A percentile compares a stretch with the other conserved stretches of the same genome.
These are phyloP conservation scores for Nemania sp. DNA, from an alignment of 2,329 filamentous ascomycete species.

Conservation along the genomic window DNA sequence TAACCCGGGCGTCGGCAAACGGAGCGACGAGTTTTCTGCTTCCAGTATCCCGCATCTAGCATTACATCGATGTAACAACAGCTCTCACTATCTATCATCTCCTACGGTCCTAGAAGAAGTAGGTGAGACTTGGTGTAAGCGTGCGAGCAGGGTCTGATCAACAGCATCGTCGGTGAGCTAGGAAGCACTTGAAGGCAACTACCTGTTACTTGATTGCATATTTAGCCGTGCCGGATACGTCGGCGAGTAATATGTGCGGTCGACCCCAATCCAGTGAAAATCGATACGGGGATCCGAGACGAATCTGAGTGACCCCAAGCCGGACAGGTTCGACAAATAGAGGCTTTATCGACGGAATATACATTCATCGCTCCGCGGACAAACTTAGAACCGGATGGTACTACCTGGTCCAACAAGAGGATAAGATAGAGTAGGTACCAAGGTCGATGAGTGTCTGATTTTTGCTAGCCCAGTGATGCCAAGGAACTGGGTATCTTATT, in stretches of 20 bases:
- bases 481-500: background rate
- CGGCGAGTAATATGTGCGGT: slow-evolving; percentile 1
- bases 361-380: background rate
- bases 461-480: no score
- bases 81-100: background rate
- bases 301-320: background rate
- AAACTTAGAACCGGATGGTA: background rate
- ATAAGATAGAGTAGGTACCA: no score
- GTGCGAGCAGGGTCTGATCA: slow-evolving; percentile 12
- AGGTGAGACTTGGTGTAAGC: slow-evolving; percentile 9
- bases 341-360: background rate
- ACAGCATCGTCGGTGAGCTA: background rate
- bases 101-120: slow-evolving; percentile 1
- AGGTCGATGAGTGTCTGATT: no score
- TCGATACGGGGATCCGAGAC: slow-evolving; percentile 3
- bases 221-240: slow-evolving; percentile 32
- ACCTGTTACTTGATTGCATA: slow-evolving; percentile 19
- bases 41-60: background rate
- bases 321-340: background rate
- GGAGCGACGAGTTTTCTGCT: slow-evolving; percentile 12
- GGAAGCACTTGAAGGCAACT: background rate
- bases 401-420: background rate
- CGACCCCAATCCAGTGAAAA: background rate
- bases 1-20: slow-evolving; percentile 9
- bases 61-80: slow-evolving; percentile 7